Evolutionary conservation across 768 basidiomycete genomes (phyloP).

Genomic region (Boletellus ananiceps): DNA sequence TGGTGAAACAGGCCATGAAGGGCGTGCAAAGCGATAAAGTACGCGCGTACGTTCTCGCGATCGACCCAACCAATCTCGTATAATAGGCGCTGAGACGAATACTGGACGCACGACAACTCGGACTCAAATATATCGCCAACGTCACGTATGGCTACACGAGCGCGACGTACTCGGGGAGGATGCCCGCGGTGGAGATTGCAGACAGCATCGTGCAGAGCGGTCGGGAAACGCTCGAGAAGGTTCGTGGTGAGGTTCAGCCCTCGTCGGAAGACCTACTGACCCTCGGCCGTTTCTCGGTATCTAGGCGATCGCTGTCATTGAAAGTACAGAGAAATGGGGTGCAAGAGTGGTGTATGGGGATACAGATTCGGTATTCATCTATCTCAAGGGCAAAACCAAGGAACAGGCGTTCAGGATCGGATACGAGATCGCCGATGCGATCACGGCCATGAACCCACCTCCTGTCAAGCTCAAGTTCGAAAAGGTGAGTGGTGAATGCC

Average conservation of each 20-base stretch:
- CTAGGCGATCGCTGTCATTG: slow-evolving; percentile 80
- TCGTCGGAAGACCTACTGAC: not conserved
- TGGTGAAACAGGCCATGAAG: slow-evolving; percentile 99
- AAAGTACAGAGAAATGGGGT: slow-evolving; percentile 78
- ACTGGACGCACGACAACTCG: slow-evolving; percentile 86
- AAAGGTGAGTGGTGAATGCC: slow-evolving; percentile 51
- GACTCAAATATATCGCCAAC: slow-evolving; percentile 91
- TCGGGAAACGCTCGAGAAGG: slow-evolving; percentile 92
- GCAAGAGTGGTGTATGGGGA: slow-evolving; percentile 95
- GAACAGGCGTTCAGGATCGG: slow-evolving; percentile 93
- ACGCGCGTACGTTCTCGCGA: not conserved
- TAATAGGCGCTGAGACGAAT: slow-evolving; percentile 65
- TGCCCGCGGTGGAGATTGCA: slow-evolving; percentile 98
- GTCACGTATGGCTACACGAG: slow-evolving; percentile 96
- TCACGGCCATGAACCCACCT: slow-evolving; percentile 82
- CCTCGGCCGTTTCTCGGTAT: not conserved
- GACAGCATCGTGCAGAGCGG: slow-evolving; percentile 98
- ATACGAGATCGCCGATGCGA: slow-evolving; percentile 82
- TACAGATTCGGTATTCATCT: slow-evolving; percentile 92
- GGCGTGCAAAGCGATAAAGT: slow-evolving; percentile 71
- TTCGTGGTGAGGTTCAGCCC: slow-evolving; percentile 22
- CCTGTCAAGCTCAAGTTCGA: slow-evolving; percentile 98
- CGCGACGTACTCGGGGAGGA: slow-evolving; percentile 91
- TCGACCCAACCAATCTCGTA: not conserved
- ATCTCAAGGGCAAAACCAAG: slow-evolving; percentile 85